Conservation (phyloP, 192 early-diverging fungal genomes). For the Rhizophagus prolifer region DNA sequence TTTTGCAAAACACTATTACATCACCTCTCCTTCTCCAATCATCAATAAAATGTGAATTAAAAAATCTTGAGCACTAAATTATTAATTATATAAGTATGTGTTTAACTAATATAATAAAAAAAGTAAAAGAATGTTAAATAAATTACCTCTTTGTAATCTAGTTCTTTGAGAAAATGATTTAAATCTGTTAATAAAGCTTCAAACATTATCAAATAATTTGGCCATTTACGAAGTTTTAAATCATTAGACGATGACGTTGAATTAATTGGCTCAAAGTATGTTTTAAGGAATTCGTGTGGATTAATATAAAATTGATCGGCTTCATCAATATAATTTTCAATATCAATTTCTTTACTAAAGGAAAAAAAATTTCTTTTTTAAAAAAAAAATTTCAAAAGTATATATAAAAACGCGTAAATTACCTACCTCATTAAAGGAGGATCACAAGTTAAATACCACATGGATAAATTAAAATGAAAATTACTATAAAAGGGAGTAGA, state of each 20-base stretch:
- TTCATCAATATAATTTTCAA: slow-evolving; percentile 60
- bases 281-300: slow-evolving; percentile 58
- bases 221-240: slow-evolving; percentile 43
- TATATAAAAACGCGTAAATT: background rate
- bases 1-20: slow-evolving; percentile 72
- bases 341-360: slow-evolving; percentile 28
- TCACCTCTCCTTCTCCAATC: slow-evolving; percentile 79
- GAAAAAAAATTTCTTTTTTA: background rate
- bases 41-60: slow-evolving; percentile 88
- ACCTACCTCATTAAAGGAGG: slow-evolving; percentile 69
- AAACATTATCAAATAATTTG: slow-evolving; percentile 81
- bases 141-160: slow-evolving; percentile 59
- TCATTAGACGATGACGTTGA: slow-evolving; percentile 1
- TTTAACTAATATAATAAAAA: too few species aligned
- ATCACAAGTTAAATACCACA: slow-evolving; percentile 91
- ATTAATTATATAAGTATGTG: too few species aligned
- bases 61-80: slow-evolving; percentile 74
- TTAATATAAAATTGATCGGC: slow-evolving; percentile 77
- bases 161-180: slow-evolving; percentile 34
- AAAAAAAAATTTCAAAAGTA: slow-evolving; percentile 6
- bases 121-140: background rate
- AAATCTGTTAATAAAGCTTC: slow-evolving; percentile 53
- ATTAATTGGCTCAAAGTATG: slow-evolving; percentile 33
- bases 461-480: slow-evolving; percentile 63
- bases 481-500: slow-evolving; percentile 93